Evolutionary conservation across 2,329 filamentous ascomycete genomes (phyloP), one percentile per base, ranked within the genome.

Genomic region (Neoascochyta sp.): DNA sequence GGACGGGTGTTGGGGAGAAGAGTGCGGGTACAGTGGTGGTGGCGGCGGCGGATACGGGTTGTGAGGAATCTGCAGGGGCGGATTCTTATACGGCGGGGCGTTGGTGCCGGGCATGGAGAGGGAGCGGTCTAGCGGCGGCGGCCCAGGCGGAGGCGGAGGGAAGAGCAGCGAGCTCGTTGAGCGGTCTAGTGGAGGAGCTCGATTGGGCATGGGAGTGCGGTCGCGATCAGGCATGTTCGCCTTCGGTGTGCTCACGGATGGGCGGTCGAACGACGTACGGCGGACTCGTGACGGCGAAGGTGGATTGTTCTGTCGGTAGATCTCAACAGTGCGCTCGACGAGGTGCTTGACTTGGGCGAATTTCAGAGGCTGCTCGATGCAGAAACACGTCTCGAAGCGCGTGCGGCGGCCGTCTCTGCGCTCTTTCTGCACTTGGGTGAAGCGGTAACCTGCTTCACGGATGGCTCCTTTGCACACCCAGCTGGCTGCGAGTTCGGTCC

Each of bases 381-480:
- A 50, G 33, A 63, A 64, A 40, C 52, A 59, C 0, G 54, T 54
- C 27, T 63, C 60, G 14, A 60, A 48, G 23, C 34, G 54, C 5
- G 57, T 64, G 11, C 53, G 46, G n/a, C 52, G 42, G 1, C 46
- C 50, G 16, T 58, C 53, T 10, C 37, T 41, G 3, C 42, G 34
- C 22, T 61, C 59, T 22, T 62, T 64, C 29, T 62, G 52, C 2
- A 62, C 43, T 23, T 51, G 50, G 3, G 48, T 55, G 24, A 48
- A 53, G 7, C 45, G 45, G 25, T 47, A 57, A 4, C 50, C 51
- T 3, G 49, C 52, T 39, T 64, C 60, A 28, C 46, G 29, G n/a
- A 64, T 51, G 1, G 62, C 62, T 32, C 63, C 55, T 20, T 54
- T 57, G 32, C 57, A 59, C 2, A 64, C 60, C 62, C 62, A 64